A percentile compares a stretch with the other conserved stretches of the same genome.
Conservation (phyloP, 176 grass and related monocot genomes). For the Puccinellia tenuiflora region DNA sequence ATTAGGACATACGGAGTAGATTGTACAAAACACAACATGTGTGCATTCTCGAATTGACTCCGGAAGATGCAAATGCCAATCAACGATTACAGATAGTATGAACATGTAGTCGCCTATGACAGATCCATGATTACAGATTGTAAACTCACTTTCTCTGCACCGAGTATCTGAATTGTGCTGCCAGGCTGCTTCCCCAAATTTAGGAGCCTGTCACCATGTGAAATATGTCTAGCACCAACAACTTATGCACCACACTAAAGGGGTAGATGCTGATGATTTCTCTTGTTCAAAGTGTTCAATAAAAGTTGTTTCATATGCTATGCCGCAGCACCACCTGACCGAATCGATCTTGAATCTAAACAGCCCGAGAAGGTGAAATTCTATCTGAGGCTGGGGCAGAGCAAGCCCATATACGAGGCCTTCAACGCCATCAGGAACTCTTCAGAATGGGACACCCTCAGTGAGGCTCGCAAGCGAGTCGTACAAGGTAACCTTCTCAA, state of each 20-base stretch:
- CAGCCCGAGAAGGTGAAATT: conserved; percentile 98
- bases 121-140: no score
- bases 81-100: no score
- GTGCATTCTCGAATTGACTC: no score
- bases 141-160: no score
- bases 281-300: not conserved
- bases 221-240: no score
- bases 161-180: no score
- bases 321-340: not conserved
- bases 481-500: conserved; percentile 53
- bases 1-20: no score
- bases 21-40: no score
- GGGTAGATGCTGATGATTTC: not conserved
- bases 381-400: conserved; percentile 75
- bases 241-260: not conserved
- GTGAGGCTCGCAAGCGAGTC: conserved; percentile 74
- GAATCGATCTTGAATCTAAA: not conserved
- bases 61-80: no score
- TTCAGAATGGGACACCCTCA: conserved; percentile 58
- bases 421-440: conserved; percentile 84
- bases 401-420: conserved; percentile 84
- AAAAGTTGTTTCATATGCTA: not conserved
- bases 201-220: no score
- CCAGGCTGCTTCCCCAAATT: no score
- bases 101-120: no score